These are phyloP conservation scores for Salix caprea DNA, from an alignment of 345 rosid species.

Conservation along the genomic window DNA sequence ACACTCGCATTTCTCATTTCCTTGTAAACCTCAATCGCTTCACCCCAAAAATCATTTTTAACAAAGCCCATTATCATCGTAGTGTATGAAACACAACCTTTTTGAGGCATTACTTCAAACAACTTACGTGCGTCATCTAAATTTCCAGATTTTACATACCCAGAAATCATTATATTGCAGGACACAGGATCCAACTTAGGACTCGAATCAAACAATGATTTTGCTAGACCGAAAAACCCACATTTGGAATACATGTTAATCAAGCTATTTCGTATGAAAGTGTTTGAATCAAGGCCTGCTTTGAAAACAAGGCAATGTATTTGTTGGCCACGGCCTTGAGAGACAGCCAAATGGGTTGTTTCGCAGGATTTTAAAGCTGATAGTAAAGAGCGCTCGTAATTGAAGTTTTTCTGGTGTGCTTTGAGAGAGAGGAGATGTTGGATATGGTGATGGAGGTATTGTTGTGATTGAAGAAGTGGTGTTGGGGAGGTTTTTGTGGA, in stretches of 20 bases:
- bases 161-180: conserved; percentile 64
- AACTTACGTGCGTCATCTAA: conserved; percentile 47
- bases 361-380: conserved; percentile 60
- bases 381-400: conserved; percentile 39
- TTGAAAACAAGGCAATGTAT: conserved; percentile 50
- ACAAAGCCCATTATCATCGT: conserved; percentile 66
- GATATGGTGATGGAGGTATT: conserved; percentile 1
- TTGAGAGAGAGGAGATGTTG: neutral
- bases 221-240: conserved; percentile 47
- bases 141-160: conserved; percentile 42
- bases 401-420: neutral
- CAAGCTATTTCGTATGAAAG: conserved; percentile 60
- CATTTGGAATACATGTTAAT: conserved; percentile 73
- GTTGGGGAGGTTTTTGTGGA: conserved; percentile 14
- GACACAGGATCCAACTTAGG: conserved; percentile 43
- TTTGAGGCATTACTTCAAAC: conserved; percentile 61
- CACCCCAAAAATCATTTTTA: conserved; percentile 40
- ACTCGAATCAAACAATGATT: conserved; percentile 35
- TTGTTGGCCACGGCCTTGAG: conserved; percentile 37
- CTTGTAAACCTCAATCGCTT: conserved; percentile 48
- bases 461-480: neutral
- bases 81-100: conserved; percentile 58
- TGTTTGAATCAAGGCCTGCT: conserved; percentile 55
- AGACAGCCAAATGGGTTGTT: conserved; percentile 29
- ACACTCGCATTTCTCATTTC: conserved; percentile 54